Evolutionary conservation across 495 filamentous ascomycete genomes (phyloP), one percentile per base, ranked within the genome.

Genomic region (Daldinia concentrica): DNA sequence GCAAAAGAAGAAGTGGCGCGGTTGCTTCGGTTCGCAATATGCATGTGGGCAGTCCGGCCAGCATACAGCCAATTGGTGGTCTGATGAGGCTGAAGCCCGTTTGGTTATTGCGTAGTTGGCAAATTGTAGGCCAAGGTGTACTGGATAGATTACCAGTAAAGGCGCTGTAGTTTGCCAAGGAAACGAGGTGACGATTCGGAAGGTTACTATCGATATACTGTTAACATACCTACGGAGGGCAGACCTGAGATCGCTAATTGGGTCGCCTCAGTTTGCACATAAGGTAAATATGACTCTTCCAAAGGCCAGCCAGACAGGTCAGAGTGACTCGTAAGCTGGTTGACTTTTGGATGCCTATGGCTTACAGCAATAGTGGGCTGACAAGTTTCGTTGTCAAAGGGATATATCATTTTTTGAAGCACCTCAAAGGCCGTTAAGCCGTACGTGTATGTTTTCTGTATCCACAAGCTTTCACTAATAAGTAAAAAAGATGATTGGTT

Each of bases 351-450:
- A n/a, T 52, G 43, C 36, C 12, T 58, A 50, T 41, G 37, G 14
- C 26, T 17, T 66, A 50, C 41, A 29, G 22, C 34, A 19, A 55
- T 24, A 43, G 9, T 54, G 37, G 55, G 61, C 56, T 70, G 62
- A 61, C 58, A 41, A 39, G 52, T 66, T 66, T 58, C 9, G 51
- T 7, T 45, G 39, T 34, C 52, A 57, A 57, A 62, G 39, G 52
- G 65, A 72, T 56, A 43, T 64, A 61, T 72, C 70, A 68, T 62
- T 39, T 72, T 68, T 58, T 36, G n/a, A 26, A 27, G 51, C 27
- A 56, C 14, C 5, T 54, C 8, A 30, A 27, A 5, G 22, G 11
- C 5, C 36, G 48, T 50, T 57, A 50, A 36, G 22, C 15, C 61
- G 26, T 70, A 61, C 56, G 51, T 61, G 22, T 52, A 26, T 29